These are phyloP conservation scores for Magnusiomyces magnusii DNA, from an alignment of 1,139 yeast species.

Conservation along the genomic window DNA sequence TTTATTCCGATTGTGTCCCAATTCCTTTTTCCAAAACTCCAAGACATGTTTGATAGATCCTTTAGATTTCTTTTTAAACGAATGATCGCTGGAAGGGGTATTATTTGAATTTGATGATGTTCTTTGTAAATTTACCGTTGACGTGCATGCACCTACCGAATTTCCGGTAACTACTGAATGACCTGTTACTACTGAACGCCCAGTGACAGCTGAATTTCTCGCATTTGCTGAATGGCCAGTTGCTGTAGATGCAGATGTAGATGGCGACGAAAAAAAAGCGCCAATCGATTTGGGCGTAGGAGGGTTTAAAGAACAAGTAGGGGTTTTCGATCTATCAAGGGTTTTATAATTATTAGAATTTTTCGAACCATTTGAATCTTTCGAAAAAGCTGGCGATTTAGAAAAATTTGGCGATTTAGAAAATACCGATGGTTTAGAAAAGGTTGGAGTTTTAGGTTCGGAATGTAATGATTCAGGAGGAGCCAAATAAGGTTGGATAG, in stretches of 20 bases:
- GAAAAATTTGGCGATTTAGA: too few relatives aligned
- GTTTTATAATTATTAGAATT: neutral
- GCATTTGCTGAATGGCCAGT: too few relatives aligned
- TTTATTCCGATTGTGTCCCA: constrained; percentile 11
- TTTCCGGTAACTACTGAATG: too few relatives aligned
- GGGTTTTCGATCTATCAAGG: too few relatives aligned
- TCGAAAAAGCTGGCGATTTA: too few relatives aligned
- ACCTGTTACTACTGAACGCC: too few relatives aligned
- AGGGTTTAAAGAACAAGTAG: neutral
- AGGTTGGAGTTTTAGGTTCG: neutral
- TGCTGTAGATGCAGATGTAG: too few relatives aligned
- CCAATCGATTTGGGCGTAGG: neutral
- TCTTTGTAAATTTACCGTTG: too few relatives aligned
- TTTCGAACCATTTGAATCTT: too few relatives aligned
- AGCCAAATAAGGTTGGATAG: neutral
- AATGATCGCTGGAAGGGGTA: neutral
- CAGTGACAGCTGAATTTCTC: too few relatives aligned
- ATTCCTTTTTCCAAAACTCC: constrained; percentile 15
- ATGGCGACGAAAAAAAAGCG: neutral
- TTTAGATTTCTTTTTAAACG: neutral
- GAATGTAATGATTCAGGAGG: neutral
- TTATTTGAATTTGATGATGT: neutral
- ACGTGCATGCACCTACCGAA: too few relatives aligned
- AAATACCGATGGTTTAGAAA: too few relatives aligned
- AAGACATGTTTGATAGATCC: constrained; percentile 8